Percentiles rank a stretch among this genome's conserved stretches.
Evolutionary conservation across 148 eudicot species (phyloP).

Genomic region (Amaranthus cruentus): DNA sequence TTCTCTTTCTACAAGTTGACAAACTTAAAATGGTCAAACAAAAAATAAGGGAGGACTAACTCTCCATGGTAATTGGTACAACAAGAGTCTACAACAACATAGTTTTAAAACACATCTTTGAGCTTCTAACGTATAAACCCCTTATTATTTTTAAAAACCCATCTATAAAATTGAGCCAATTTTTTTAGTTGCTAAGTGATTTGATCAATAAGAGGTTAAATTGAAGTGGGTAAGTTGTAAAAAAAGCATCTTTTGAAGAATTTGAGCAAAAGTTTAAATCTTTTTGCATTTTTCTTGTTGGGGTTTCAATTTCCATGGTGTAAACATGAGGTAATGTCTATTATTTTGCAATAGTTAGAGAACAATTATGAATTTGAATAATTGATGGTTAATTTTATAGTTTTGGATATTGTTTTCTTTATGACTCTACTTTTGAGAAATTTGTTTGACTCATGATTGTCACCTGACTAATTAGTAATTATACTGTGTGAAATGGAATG

Average conservation of each 20-base stretch:
- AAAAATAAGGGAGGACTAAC: no score
- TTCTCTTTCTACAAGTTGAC: no score
- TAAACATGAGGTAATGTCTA: background rate
- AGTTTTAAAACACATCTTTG: no score
- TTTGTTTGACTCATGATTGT: slow-evolving; percentile 20
- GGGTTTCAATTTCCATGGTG: background rate
- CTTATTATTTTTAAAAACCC: no score
- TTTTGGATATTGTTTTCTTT: background rate
- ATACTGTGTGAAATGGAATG: slow-evolving; percentile 15
- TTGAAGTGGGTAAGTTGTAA: slow-evolving; percentile 29
- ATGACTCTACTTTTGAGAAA: slow-evolving; percentile 18
- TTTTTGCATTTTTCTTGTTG: background rate
- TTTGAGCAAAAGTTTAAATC: background rate
- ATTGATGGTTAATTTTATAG: background rate
- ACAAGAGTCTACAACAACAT: no score
- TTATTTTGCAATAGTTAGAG: background rate
- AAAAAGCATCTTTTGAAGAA: slow-evolving; percentile 6
- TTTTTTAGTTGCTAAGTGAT: no score
- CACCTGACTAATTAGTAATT: slow-evolving; percentile 13
- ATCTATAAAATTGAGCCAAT: no score
- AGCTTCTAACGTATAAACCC: no score
- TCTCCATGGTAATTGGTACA: no score
- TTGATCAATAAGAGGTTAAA: slow-evolving; percentile 3
- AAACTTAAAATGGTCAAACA: no score
- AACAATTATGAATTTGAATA: background rate